Conservation (phyloP, 2,329 filamentous ascomycete genomes). For the Fusarium pininemorale region DNA sequence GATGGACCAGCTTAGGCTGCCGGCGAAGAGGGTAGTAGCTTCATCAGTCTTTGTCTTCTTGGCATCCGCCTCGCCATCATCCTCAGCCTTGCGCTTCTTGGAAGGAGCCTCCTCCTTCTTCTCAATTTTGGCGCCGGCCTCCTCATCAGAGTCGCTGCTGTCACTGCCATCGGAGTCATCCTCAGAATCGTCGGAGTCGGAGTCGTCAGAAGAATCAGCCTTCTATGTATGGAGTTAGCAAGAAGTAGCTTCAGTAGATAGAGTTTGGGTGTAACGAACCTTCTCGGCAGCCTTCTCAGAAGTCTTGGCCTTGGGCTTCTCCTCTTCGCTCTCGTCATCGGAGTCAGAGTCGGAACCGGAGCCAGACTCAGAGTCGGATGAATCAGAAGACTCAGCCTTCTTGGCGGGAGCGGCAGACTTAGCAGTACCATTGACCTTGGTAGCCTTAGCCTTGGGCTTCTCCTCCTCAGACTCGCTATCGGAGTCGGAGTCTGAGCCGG, state of each 20-base stretch:
- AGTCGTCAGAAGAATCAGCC: constrained; percentile 45
- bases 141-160: constrained; percentile 49
- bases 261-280: constrained; percentile 35
- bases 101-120: constrained; percentile 52
- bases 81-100: constrained; percentile 61
- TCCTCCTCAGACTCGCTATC: constrained; percentile 48
- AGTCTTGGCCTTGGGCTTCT: constrained; percentile 43
- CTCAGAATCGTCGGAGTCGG: constrained; percentile 48
- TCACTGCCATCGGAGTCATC: constrained; percentile 44
- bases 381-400: constrained; percentile 42
- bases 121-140: constrained; percentile 49
- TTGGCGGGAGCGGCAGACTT: constrained; percentile 35
- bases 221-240: constrained; percentile 38
- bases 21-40: constrained; percentile 79
- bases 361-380: constrained; percentile 48
- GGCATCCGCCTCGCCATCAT: constrained; percentile 57
- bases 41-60: constrained; percentile 76
- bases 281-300: constrained; percentile 48
- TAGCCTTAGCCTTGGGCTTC: constrained; percentile 46
- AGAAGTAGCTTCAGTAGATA: background rate
- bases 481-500: constrained; percentile 47
- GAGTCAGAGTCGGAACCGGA: constrained; percentile 53
- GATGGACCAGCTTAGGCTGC: constrained; percentile 90
- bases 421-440: constrained; percentile 42
- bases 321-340: constrained; percentile 51